Conservation (phyloP, 2,329 filamentous ascomycete genomes). For the Juglanconis oblonga region DNA sequence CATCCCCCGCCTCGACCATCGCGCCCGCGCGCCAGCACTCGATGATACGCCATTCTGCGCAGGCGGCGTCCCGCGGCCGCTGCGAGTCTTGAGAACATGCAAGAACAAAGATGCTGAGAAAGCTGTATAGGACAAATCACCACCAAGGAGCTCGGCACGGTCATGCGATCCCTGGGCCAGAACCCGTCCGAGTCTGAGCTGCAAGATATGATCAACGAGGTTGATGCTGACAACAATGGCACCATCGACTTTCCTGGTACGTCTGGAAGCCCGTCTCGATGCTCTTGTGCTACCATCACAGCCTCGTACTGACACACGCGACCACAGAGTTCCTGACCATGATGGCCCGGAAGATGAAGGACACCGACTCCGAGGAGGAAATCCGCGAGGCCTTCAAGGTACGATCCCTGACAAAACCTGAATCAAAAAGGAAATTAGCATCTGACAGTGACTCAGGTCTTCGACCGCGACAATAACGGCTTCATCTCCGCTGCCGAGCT, state of each 20-base stretch:
- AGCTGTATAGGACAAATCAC: conserved; percentile 73
- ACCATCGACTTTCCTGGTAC: conserved; percentile 88
- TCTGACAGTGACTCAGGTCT: conserved; percentile 49
- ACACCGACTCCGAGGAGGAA: conserved; percentile 87
- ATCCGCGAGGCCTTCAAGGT: conserved; percentile 89
- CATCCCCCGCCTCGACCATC: conserved; percentile 7
- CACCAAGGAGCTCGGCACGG: conserved; percentile 84
- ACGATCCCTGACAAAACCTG: conserved; percentile 10
- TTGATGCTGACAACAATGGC: conserved; percentile 88
- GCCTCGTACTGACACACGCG: conserved; percentile 1
- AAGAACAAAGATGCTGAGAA: conserved; percentile 24
- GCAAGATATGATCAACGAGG: conserved; percentile 93
- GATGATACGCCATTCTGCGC: not conserved
- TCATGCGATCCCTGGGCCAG: conserved; percentile 87
- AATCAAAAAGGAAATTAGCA: not conserved
- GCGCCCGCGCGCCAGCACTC: conserved; percentile 1
- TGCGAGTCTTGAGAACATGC: not conserved
- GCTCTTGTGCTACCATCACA: not conserved
- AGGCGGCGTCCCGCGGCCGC: not conserved
- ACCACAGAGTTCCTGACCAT: conserved; percentile 78
- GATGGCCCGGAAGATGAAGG: conserved; percentile 95
- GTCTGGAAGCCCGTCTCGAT: conserved; percentile 23
- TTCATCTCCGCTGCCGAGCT: conserved; percentile 88
- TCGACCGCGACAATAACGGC: conserved; percentile 87
- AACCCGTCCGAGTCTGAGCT: conserved; percentile 88